A percentile compares a stretch with the other conserved stretches of the same genome.
Evolutionary conservation across 768 basidiomycete genomes (phyloP).

Genomic region (Tricholoma sp.): DNA sequence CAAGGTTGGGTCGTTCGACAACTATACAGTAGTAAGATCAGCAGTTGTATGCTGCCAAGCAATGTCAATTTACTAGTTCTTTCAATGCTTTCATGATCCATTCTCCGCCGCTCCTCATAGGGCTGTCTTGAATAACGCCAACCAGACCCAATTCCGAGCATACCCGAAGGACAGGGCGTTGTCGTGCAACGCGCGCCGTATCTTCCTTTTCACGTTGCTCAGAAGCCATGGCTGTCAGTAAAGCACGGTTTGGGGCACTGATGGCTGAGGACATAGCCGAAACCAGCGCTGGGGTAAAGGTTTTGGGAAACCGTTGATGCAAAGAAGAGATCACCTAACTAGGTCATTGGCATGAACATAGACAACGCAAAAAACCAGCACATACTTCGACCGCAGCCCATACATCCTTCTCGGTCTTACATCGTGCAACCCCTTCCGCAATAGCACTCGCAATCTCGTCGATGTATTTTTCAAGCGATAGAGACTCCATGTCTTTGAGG

Average conservation of each 20-base stretch:
- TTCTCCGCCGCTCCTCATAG: conserved; percentile 70
- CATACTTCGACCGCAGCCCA: conserved; percentile 89
- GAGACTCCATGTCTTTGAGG: conserved; percentile 85
- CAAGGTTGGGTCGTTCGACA: conserved; percentile 82
- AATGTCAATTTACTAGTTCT: conserved; percentile 60
- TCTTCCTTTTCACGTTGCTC: conserved; percentile 96
- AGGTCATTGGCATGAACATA: conserved; percentile 1
- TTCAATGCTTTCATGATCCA: conserved; percentile 86
- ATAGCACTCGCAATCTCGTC: conserved; percentile 90
- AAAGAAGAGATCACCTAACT: conserved; percentile 79
- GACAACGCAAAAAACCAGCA: neutral
- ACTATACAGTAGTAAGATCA: conserved; percentile 36
- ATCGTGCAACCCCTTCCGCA: conserved; percentile 78
- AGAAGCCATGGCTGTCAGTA: conserved; percentile 49
- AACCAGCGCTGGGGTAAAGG: conserved; percentile 72
- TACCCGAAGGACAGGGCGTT: conserved; percentile 81
- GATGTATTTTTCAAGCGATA: conserved; percentile 92
- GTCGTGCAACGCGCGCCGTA: conserved; percentile 64
- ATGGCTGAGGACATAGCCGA: conserved; percentile 53
- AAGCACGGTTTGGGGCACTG: conserved; percentile 51
- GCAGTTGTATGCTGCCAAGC: neutral
- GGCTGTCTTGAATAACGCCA: conserved; percentile 72
- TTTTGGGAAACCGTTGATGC: conserved; percentile 78
- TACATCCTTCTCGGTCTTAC: conserved; percentile 90
- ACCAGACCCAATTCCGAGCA: conserved; percentile 89